Evolutionary conservation across 331 rosid species (phyloP).

Genomic region (Quercus tomentella): DNA sequence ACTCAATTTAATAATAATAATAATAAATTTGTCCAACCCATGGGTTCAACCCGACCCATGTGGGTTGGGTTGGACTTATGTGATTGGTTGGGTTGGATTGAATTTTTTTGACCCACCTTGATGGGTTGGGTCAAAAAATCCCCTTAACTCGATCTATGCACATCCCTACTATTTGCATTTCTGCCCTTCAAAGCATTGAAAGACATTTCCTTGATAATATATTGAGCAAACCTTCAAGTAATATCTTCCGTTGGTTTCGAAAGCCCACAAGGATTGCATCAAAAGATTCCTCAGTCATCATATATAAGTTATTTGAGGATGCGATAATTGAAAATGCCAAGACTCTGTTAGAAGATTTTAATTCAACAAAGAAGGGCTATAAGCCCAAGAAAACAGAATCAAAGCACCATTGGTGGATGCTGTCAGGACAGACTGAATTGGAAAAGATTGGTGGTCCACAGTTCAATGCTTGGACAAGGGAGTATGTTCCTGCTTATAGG

Average conservation of each 20-base stretch:
- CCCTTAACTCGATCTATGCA: too few species aligned
- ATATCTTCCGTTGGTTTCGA: conserved; percentile 56
- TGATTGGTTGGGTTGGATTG: too few species aligned
- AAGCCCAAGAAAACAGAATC: conserved; percentile 34
- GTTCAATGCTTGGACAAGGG: conserved; percentile 80
- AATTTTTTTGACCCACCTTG: too few species aligned
- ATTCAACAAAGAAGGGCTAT: conserved; percentile 36
- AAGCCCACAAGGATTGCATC: conserved; percentile 52
- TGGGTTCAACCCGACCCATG: too few species aligned
- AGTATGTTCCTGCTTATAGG: conserved; percentile 74
- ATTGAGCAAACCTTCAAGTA: conserved; percentile 32
- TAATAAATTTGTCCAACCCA: too few species aligned
- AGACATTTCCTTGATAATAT: conserved; percentile 50
- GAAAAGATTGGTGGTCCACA: conserved; percentile 86
- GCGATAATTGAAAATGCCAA: conserved; percentile 77
- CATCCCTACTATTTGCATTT: conserved; percentile 24
- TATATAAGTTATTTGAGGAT: conserved; percentile 63
- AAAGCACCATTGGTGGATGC: conserved; percentile 61
- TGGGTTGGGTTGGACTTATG: too few species aligned
- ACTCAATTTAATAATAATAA: too few species aligned
- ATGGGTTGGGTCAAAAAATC: too few species aligned
- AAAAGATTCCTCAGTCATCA: conserved; percentile 57
- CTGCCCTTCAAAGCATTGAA: conserved; percentile 68
- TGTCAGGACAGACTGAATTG: conserved; percentile 46
- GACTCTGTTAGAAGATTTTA: conserved; percentile 54